Conservation (phyloP, 169 alveolate species). For the Babesia bovis region DNA sequence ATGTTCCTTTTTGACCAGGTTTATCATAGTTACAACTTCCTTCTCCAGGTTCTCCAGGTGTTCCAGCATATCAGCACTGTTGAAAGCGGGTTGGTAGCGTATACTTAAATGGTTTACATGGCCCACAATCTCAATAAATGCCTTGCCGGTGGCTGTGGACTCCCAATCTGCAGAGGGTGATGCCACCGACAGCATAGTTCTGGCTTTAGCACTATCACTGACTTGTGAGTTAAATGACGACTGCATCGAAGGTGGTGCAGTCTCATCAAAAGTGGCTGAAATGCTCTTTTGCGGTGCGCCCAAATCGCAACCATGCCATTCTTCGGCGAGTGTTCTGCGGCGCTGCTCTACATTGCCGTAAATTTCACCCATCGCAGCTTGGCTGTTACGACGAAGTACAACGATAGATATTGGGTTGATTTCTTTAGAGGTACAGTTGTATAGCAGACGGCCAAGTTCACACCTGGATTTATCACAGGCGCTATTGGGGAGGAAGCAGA, state of each 20-base stretch:
- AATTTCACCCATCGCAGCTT: conserved; percentile 68
- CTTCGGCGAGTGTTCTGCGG: conserved; percentile 34
- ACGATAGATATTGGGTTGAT: conserved; percentile 73
- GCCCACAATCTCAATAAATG: conserved; percentile 32
- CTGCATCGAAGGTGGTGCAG: background rate
- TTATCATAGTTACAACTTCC: conserved; percentile 3
- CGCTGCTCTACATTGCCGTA: conserved; percentile 39
- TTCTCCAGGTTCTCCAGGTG: conserved; percentile 14
- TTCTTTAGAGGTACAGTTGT: conserved; percentile 64
- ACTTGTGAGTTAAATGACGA: background rate
- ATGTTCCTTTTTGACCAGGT: background rate
- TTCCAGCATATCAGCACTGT: conserved; percentile 26
- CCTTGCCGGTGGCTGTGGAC: conserved; percentile 22
- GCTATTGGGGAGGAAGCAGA: conserved; percentile 70
- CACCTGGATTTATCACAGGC: conserved; percentile 75
- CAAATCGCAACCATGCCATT: conserved; percentile 32
- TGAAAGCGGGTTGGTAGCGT: conserved; percentile 23
- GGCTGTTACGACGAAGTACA: conserved; percentile 70
- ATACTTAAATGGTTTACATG: conserved; percentile 7
- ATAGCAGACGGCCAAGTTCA: conserved; percentile 73
- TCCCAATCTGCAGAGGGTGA: conserved; percentile 19
- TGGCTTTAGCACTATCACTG: background rate
- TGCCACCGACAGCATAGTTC: background rate
- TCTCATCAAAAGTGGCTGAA: background rate
- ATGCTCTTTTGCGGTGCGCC: background rate